Evolutionary conservation across 164 flowering plant genomes (phyloP).

Genomic region (Macadamia tetraphylla): DNA sequence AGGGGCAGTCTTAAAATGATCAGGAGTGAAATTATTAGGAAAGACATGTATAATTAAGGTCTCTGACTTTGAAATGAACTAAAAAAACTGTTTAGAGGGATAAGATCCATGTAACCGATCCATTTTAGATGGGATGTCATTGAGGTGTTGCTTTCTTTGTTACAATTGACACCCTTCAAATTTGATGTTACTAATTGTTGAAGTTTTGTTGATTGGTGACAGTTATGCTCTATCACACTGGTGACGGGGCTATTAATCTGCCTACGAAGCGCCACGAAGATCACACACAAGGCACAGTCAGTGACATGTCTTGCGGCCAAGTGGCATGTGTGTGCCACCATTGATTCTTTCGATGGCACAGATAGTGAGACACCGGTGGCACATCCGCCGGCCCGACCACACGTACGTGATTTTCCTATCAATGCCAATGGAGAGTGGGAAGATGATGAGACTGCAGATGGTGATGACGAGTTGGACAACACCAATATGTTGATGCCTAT

Average conservation of each 20-base stretch:
- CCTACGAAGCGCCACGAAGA: conserved; percentile 75
- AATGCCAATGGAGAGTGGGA: conserved; percentile 26
- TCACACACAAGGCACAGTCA: conserved; percentile 87
- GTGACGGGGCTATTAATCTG: conserved; percentile 58
- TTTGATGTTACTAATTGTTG: no score
- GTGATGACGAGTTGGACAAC: conserved; percentile 63
- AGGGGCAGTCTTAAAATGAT: no score
- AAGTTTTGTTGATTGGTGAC: conserved; percentile 10
- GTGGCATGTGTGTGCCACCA: conserved; percentile 88
- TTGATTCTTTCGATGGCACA: conserved; percentile 47
- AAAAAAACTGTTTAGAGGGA: no score
- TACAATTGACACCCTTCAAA: no score
- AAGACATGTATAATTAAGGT: no score
- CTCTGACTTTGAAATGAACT: no score
- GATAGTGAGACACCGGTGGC: conserved; percentile 50
- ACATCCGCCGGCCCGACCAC: background rate
- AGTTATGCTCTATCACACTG: conserved; percentile 79
- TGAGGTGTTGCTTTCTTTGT: no score
- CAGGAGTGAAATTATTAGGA: no score
- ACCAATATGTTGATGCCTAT: conserved; percentile 34
- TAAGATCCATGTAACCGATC: no score
- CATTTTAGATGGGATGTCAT: no score
- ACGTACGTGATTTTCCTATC: conserved; percentile 10
- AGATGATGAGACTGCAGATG: conserved; percentile 44
- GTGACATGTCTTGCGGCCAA: conserved; percentile 70